Evolutionary conservation across 106 monocot genomes (phyloP).

Genomic region (Vanilla planifolia): DNA sequence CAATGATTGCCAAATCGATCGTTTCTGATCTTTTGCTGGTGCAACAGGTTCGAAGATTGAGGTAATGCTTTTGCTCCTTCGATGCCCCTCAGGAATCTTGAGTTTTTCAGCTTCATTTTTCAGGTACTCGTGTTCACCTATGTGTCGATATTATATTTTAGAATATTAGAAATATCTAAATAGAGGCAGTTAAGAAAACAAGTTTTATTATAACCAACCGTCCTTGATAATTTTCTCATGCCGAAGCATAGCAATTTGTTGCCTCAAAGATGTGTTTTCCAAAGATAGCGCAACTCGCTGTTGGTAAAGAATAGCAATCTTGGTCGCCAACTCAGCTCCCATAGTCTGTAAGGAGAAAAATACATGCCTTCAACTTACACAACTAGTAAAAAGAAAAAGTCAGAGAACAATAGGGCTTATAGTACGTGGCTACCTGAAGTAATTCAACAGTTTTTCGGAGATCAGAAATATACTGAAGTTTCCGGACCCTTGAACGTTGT

Average conservation of each 20-base stretch:
- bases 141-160: not conserved
- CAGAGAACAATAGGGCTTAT: too few species aligned
- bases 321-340: conserved; percentile 63
- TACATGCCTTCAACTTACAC: too few species aligned
- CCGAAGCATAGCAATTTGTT: conserved; percentile 40
- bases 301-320: conserved; percentile 63
- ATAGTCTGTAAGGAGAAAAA: conserved; percentile 35
- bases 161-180: not conserved
- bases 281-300: conserved; percentile 55
- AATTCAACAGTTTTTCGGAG: conserved; percentile 78
- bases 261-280: conserved; percentile 65
- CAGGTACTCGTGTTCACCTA: conserved; percentile 52
- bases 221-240: conserved; percentile 77
- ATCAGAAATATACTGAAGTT: conserved; percentile 97
- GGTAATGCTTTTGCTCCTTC: conserved; percentile 48
- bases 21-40: conserved; percentile 10
- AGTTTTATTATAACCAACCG: conserved; percentile 31
- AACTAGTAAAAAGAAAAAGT: too few species aligned
- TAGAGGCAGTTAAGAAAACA: not conserved
- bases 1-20: conserved; percentile 39
- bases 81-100: conserved; percentile 30
- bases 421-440: conserved; percentile 44
- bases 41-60: conserved; percentile 25
- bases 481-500: conserved; percentile 88
- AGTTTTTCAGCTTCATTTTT: conserved; percentile 56